Evolutionary conservation across 768 basidiomycete species (phyloP), one percentile per base, ranked within the genome.

Genomic region (Sporobolomyces phaffii): DNA sequence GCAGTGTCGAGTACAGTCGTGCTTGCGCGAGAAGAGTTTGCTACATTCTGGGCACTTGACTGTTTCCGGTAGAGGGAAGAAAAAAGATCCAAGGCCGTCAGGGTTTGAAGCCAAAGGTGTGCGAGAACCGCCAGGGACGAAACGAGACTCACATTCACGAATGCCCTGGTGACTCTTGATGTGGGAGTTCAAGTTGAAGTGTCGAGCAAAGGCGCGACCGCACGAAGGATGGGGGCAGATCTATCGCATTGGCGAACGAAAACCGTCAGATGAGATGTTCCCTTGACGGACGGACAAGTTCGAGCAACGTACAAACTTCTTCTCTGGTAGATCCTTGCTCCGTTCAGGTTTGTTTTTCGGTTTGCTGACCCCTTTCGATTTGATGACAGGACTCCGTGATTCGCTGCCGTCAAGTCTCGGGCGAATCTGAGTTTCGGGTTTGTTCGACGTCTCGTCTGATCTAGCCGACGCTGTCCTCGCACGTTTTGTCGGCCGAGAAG

Each of bases 401-500:
- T 5, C 31, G 6, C 18, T 33, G 3, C 28, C 22, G 14, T 24
- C 28, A 6, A 43, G 20, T 34, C 34, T 45, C 43, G 56, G 31
- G 22, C 56, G 26, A 34, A 31, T 58, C 43, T 31, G 17, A 3
- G 29, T 45, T 20, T 38, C 29, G 6, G 26, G 28, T 36, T 54
- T 41, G 41, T 59, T 54, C 11, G 31, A 4, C 20, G 38, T 44
- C 33, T 65, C 65, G 28, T 53, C 51, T 24, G 60, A 62, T 49
- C 66, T 71, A 26, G 58, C 85, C 88, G 89, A 72, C 90, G 26
- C 88, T 74, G 43, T 45, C 28, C 43, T 29, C 7, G 56, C 41
- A 24, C 56, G 56, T 45, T 58, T 58, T 31, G 41, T 47, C 10
- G 56, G 43, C 34, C 56, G 11, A 8, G 29, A 20, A 2, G 29